Percentiles rank a stretch among this genome's conserved stretches.
These are phyloP conservation scores for Lomentospora prolificans DNA, from an alignment of 2,329 filamentous ascomycete genomes.

Conservation along the genomic window DNA sequence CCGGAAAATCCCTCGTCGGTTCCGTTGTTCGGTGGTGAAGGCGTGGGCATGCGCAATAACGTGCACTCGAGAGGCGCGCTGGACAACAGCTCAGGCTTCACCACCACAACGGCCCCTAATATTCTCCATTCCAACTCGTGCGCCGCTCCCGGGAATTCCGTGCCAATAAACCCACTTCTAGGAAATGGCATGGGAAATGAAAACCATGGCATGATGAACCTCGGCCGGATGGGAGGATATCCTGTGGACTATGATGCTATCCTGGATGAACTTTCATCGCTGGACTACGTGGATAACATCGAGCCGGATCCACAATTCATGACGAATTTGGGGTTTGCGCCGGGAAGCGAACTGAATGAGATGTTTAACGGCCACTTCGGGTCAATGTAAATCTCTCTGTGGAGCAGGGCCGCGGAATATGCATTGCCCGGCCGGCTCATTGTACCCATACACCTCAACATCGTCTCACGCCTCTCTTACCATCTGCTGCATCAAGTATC, in stretches of 20 bases:
- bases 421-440: too few species aligned
- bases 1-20: not conserved
- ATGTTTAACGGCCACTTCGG: conserved; percentile 31
- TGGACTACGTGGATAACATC: conserved; percentile 36
- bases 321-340: conserved; percentile 56
- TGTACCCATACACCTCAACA: too few species aligned
- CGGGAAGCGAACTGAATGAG: conserved; percentile 49
- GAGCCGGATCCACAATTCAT: conserved; percentile 54
- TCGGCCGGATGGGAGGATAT: conserved; percentile 10
- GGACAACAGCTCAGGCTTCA: not conserved
- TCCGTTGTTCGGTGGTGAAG: not conserved
- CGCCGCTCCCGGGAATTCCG: not conserved
- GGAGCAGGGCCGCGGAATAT: too few species aligned
- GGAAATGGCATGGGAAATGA: conserved; percentile 14
- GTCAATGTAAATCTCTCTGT: conserved; percentile 14
- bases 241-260: conserved; percentile 39
- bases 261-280: conserved; percentile 41
- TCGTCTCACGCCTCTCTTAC: not conserved
- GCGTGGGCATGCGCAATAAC: not conserved
- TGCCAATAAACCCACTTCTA: conserved; percentile 5
- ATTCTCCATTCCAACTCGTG: not conserved
- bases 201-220: conserved; percentile 14
- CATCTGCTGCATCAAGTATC: too few species aligned
- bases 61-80: not conserved
- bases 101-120: not conserved